phyloP scores from a whole-genome alignment of 805 yeast species.

The Yarrowia osloensis region DNA sequence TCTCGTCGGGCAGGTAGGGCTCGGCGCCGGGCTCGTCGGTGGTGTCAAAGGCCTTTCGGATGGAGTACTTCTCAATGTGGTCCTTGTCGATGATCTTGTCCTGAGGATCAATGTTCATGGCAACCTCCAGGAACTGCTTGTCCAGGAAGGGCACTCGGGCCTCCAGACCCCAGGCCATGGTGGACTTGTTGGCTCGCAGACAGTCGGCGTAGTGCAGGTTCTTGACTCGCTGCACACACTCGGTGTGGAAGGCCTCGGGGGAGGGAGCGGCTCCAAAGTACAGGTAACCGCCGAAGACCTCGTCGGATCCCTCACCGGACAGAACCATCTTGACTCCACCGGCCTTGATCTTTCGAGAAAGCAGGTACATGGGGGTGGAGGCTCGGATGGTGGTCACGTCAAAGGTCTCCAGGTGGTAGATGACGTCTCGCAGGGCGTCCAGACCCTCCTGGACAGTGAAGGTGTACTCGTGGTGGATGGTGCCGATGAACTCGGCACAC shows the following conservation, averaged over 20 bases:
- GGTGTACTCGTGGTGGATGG: slow-evolving; percentile 96
- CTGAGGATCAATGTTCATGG: slow-evolving; percentile 92
- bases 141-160: slow-evolving; percentile 99
- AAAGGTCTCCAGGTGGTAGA: slow-evolving; percentile 92
- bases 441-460: slow-evolving; percentile 96
- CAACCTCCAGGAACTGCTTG: slow-evolving; percentile 82
- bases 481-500: slow-evolving; percentile 94
- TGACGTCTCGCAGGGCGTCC: slow-evolving; percentile 92
- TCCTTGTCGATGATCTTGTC: slow-evolving; percentile 86
- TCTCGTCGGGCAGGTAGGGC: slow-evolving; percentile 95
- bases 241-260: slow-evolving; percentile 89
- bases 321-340: slow-evolving; percentile 99
- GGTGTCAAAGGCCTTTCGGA: slow-evolving; percentile 97
- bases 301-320: slow-evolving; percentile 99
- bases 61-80: slow-evolving; percentile 85
- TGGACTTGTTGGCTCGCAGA: slow-evolving; percentile 97
- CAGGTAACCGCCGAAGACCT: slow-evolving; percentile 96
- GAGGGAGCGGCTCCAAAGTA: slow-evolving; percentile 97
- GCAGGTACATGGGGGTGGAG: slow-evolving; percentile 96
- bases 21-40: slow-evolving; percentile 70
- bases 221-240: slow-evolving; percentile 93
- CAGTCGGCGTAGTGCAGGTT: slow-evolving; percentile 97
- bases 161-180: slow-evolving; percentile 99
- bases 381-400: slow-evolving; percentile 99
- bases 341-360: slow-evolving; percentile 96